phyloP scores from a whole-genome alignment of 257 asterid species.

The Solanum appendiculatum region DNA sequence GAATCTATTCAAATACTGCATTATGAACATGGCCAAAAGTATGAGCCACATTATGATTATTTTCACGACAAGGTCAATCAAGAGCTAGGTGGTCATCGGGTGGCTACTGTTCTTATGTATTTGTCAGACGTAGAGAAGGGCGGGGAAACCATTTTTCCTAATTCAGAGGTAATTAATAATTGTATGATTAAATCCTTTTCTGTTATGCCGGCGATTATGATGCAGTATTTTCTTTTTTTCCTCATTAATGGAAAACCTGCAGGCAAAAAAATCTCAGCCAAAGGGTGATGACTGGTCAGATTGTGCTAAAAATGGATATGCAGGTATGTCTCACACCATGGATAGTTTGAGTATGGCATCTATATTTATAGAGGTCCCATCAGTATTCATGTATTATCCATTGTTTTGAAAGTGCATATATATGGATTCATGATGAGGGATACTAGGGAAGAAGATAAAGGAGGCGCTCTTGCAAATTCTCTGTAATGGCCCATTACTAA shows the following conservation, averaged over 20 bases:
- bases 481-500: no score
- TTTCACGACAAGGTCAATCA: constrained; percentile 75
- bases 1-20: constrained; percentile 82
- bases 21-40: constrained; percentile 86
- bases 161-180: constrained; percentile 35
- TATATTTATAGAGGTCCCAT: not conserved
- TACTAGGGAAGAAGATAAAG: not conserved
- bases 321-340: constrained; percentile 31
- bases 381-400: not conserved
- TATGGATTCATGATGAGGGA: not conserved
- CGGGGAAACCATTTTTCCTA: constrained; percentile 85
- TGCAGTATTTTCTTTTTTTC: not conserved
- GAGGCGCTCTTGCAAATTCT: not conserved
- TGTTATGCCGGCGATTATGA: not conserved
- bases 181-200: not conserved
- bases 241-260: not conserved
- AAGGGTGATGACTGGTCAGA: constrained; percentile 81
- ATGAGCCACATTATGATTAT: constrained; percentile 87
- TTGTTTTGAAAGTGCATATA: not conserved
- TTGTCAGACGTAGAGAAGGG: constrained; percentile 63
- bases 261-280: constrained; percentile 44
- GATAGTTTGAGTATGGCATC: not conserved
- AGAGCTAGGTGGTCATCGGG: constrained; percentile 77
- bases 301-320: constrained; percentile 82
- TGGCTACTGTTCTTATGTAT: constrained; percentile 95